phyloP scores from a whole-genome alignment of 441 rosid genomes.

The Breynia disticha region DNA sequence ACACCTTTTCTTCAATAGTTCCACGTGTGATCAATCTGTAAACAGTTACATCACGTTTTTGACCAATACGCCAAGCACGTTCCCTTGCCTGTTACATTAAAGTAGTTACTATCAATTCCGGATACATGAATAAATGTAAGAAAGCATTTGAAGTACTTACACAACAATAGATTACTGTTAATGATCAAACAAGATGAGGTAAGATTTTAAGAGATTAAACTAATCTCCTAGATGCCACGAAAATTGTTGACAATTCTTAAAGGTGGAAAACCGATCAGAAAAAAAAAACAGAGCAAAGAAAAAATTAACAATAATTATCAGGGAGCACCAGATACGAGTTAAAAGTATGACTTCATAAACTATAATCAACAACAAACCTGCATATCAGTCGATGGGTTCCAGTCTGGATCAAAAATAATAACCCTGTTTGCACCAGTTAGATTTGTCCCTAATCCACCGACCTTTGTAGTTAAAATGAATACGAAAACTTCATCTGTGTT shows the following conservation, averaged over 20 bases:
- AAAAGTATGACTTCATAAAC: neutral
- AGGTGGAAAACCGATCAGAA: too few relatives aligned
- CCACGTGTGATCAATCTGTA: conserved; percentile 91
- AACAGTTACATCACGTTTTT: conserved; percentile 75
- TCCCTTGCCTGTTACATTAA: conserved; percentile 73
- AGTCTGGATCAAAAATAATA: conserved; percentile 94
- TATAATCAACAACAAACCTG: conserved; percentile 40
- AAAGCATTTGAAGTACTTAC: too few relatives aligned
- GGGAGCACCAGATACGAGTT: too few relatives aligned
- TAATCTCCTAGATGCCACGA: too few relatives aligned
- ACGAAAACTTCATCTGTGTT: conserved; percentile 57
- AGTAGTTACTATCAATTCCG: conserved; percentile 14
- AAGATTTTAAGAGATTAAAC: too few relatives aligned
- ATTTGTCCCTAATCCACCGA: conserved; percentile 96
- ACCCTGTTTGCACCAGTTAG: conserved; percentile 90
- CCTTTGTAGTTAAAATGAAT: conserved; percentile 84
- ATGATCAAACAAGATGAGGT: too few relatives aligned
- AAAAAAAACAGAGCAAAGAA: too few relatives aligned
- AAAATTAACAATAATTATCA: too few relatives aligned
- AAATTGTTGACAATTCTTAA: too few relatives aligned
- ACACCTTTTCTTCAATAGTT: conserved; percentile 95
- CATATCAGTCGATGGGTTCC: conserved; percentile 98
- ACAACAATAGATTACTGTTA: too few relatives aligned
- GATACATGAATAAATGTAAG: neutral
- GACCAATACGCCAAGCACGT: conserved; percentile 99